Conservation (phyloP, 2,329 filamentous ascomycete species). For the Cercospora sp. region DNA sequence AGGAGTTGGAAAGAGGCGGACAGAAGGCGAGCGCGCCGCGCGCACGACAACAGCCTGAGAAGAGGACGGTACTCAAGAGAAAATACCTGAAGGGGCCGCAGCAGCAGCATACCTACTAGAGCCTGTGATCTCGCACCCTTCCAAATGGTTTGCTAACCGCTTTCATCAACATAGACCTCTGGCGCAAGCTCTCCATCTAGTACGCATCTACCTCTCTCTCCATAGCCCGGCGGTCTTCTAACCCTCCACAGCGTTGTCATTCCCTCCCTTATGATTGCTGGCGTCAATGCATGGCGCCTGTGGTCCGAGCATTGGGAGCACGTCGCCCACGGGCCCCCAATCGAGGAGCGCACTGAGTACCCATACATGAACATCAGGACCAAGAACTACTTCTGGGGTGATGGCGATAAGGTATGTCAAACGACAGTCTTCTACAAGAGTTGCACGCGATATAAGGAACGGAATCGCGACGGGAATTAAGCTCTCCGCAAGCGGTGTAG, state of each 20-base stretch:
- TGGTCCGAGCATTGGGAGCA: constrained; percentile 99
- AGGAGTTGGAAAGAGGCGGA: not conserved
- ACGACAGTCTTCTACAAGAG: not conserved
- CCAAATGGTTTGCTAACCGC: not conserved
- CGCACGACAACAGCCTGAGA: not conserved
- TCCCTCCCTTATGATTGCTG: constrained; percentile 69
- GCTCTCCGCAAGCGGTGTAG: not conserved
- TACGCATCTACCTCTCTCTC: constrained; percentile 55
- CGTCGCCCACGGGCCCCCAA: constrained; percentile 77
- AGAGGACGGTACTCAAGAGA: not conserved
- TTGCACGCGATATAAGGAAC: not conserved
- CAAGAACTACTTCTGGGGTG: constrained; percentile 93
- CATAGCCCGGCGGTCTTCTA: not conserved
- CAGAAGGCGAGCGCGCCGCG: not conserved
- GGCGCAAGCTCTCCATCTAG: constrained; percentile 96
- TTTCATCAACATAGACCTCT: constrained; percentile 64
- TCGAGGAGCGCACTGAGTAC: constrained; percentile 91
- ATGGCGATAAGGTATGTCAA: constrained; percentile 82
- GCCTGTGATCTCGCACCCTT: not conserved
- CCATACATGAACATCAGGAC: constrained; percentile 95
- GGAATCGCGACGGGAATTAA: not conserved
- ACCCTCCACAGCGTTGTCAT: constrained; percentile 55
- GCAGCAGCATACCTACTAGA: not conserved
- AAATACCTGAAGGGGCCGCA: not conserved
- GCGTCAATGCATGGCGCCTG: constrained; percentile 82